Conservation (phyloP, 1,284 basidiomycete species). For the Cerioporus squamosus region DNA sequence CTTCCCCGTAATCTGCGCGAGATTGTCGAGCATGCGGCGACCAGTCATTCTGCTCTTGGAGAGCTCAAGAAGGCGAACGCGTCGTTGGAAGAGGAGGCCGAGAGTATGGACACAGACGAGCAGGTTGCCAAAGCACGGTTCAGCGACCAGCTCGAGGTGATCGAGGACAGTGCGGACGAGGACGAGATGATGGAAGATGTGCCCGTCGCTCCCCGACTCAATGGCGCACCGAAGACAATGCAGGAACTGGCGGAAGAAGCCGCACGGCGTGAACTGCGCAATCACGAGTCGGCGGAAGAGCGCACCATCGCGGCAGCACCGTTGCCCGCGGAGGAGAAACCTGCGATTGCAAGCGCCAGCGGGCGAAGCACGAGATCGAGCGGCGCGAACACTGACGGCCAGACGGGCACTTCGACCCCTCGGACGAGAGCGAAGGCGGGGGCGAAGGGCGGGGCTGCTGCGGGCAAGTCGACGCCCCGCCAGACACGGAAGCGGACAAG, state of each 20-base stretch:
- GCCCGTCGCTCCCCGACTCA: constrained; percentile 10
- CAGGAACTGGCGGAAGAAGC: constrained; percentile 62
- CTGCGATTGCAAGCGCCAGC: constrained; percentile 2
- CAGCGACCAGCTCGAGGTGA: background rate
- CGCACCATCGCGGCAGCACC: constrained; percentile 2
- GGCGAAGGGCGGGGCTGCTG: constrained; percentile 9
- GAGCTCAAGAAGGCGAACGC: constrained; percentile 6
- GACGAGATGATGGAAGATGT: constrained; percentile 39
- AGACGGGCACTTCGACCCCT: constrained; percentile 11
- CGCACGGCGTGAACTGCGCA: constrained; percentile 24
- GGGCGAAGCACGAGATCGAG: background rate
- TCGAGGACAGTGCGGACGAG: constrained; percentile 26
- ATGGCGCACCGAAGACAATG: constrained; percentile 60
- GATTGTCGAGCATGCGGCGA: constrained; percentile 27
- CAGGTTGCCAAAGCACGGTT: background rate
- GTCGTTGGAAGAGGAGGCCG: background rate
- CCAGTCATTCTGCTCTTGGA: constrained; percentile 15
- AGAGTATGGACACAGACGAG: constrained; percentile 8
- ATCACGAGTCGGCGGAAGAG: constrained; percentile 3
- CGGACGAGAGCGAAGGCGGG: constrained; percentile 2
- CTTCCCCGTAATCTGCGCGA: constrained; percentile 63
- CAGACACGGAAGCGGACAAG: constrained; percentile 30
- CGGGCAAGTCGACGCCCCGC: constrained; percentile 12
- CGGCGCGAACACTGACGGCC: background rate
- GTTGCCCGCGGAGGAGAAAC: constrained; percentile 2